phyloP scores from a whole-genome alignment of 2,329 filamentous ascomycete species.

The Macrophomina tecta region DNA sequence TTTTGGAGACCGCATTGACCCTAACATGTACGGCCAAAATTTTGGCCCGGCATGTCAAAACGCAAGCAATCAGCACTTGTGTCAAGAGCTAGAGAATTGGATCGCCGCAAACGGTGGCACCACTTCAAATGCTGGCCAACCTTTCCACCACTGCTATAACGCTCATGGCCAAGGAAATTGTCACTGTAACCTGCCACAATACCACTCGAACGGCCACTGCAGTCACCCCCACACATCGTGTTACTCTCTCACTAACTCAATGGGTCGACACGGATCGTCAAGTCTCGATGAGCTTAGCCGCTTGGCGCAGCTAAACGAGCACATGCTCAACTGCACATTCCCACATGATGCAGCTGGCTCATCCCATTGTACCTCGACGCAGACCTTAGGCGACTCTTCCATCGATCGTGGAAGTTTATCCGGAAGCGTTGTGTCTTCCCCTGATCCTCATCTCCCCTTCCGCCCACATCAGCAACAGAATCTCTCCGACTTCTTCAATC shows the following conservation, averaged over 20 bases:
- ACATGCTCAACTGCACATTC: slow-evolving; percentile 6
- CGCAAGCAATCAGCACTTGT: slow-evolving; percentile 6
- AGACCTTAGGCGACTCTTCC: background rate
- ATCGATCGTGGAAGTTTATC: slow-evolving; percentile 16
- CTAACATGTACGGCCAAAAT: background rate
- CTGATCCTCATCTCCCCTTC: slow-evolving; percentile 17
- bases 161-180: background rate
- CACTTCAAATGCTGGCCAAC: background rate
- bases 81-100: slow-evolving; percentile 13
- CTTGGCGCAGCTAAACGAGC: slow-evolving; percentile 13
- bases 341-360: background rate
- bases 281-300: slow-evolving; percentile 24
- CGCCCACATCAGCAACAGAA: slow-evolving; percentile 11
- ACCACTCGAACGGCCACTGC: slow-evolving; percentile 7
- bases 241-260: slow-evolving; percentile 9
- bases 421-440: slow-evolving; percentile 11
- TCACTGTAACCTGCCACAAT: slow-evolving; percentile 14
- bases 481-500: background rate
- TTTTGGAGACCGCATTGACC: slow-evolving; percentile 10
- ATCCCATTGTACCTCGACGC: slow-evolving; percentile 17
- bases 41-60: slow-evolving; percentile 7
- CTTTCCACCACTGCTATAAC: slow-evolving; percentile 4
- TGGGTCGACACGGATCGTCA: slow-evolving; percentile 16
- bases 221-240: background rate
- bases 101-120: background rate